These are phyloP conservation scores for Ettlia oleoabundans DNA, from an alignment of 139 green algal genomes.

Conservation along the genomic window DNA sequence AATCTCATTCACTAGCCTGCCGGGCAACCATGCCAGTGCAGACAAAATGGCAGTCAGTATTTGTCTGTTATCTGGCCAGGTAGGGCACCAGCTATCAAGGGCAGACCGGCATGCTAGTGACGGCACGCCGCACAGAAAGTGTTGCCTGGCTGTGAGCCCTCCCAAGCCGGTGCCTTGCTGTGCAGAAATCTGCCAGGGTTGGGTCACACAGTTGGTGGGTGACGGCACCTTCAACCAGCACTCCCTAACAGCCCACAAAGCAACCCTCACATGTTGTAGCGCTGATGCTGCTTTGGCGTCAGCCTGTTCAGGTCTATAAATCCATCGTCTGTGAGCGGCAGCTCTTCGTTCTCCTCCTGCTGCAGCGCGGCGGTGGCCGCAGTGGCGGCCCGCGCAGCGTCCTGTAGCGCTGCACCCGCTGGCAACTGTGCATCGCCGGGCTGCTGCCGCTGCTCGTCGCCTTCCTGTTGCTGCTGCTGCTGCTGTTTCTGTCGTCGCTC, in stretches of 20 bases:
- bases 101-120: no score
- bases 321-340: slow-evolving; percentile 36
- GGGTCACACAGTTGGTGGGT: no score
- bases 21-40: no score
- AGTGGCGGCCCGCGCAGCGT: slow-evolving; percentile 9
- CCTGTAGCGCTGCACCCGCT: background rate
- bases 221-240: no score
- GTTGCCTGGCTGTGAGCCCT: no score
- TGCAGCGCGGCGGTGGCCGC: background rate
- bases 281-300: slow-evolving; percentile 36
- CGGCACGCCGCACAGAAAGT: no score
- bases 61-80: no score
- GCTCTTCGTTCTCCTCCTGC: slow-evolving; percentile 16
- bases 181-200: no score
- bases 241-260: no score
- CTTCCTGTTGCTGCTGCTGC: background rate
- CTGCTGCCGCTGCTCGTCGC: background rate
- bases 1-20: slow-evolving; percentile 58
- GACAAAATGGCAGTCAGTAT: no score
- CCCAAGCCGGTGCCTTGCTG: no score
- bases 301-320: slow-evolving; percentile 42
- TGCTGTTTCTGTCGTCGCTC: background rate
- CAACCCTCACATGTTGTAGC: slow-evolving; percentile 38
- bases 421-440: background rate
- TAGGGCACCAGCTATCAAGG: no score